Percentiles rank a stretch among this genome's conserved stretches.
These are phyloP conservation scores for Xylariaceae sp. DNA, from an alignment of 2,329 filamentous ascomycete species.

Conservation along the genomic window DNA sequence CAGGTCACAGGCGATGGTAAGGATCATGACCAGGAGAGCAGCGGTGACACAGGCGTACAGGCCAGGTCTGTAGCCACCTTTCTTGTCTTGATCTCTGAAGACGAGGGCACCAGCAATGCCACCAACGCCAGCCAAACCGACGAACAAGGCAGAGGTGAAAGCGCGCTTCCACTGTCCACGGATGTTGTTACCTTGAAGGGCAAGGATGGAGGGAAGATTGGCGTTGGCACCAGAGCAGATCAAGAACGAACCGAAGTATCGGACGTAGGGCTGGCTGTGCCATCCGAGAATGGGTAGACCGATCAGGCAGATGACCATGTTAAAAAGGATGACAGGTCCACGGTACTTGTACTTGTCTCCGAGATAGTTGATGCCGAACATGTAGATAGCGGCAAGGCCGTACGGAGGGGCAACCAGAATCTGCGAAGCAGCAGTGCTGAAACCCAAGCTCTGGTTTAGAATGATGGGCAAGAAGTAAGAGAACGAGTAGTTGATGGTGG, in stretches of 20 bases:
- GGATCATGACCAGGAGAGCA: constrained; percentile 52
- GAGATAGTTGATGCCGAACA: constrained; percentile 64
- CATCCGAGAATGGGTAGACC: constrained; percentile 79
- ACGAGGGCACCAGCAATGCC: constrained; percentile 79
- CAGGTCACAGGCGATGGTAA: constrained; percentile 52
- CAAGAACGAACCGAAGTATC: constrained; percentile 79
- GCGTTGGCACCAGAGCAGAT: constrained; percentile 77
- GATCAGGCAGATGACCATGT: constrained; percentile 70
- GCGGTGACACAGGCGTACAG: constrained; percentile 62
- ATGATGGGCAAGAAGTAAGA: constrained; percentile 83
- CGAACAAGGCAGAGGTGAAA: constrained; percentile 76
- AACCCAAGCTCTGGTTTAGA: constrained; percentile 69
- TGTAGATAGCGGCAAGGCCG: constrained; percentile 67
- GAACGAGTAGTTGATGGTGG: constrained; percentile 76
- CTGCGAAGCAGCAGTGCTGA: constrained; percentile 67
- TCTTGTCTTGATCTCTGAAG: constrained; percentile 65
- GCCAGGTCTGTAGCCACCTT: constrained; percentile 59
- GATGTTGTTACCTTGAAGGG: constrained; percentile 88
- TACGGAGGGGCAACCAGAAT: constrained; percentile 77
- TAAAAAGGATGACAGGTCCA: constrained; percentile 70
- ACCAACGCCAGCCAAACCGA: constrained; percentile 78
- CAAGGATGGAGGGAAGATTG: constrained; percentile 76
- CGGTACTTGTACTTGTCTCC: constrained; percentile 73
- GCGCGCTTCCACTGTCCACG: constrained; percentile 89
- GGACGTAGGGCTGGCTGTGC: constrained; percentile 58